Conservation (phyloP, 371 early-diverging fungal genomes). For the Paraphysoderma sedebokerense region DNA sequence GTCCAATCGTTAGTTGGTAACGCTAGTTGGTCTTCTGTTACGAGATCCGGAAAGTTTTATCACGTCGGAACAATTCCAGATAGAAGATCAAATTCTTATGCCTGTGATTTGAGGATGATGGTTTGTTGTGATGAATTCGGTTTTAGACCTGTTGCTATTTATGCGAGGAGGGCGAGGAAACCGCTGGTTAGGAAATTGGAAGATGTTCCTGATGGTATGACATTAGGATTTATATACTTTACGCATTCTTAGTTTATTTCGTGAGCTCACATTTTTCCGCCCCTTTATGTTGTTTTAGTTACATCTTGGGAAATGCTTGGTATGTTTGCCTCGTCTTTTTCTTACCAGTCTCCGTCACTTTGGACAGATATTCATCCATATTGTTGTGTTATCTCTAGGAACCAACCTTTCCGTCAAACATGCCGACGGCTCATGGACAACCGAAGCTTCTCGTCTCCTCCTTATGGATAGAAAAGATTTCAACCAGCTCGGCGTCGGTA, state of each 20-base stretch:
- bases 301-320: conserved; percentile 87
- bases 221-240: too few relatives aligned
- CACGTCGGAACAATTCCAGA: conserved; percentile 89
- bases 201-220: conserved; percentile 33
- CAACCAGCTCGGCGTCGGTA: conserved; percentile 72
- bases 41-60: conserved; percentile 62
- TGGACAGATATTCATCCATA: too few relatives aligned
- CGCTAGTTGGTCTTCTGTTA: conserved; percentile 73
- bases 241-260: too few relatives aligned
- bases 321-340: too few relatives aligned
- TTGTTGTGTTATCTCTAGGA: too few relatives aligned
- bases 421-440: conserved; percentile 54
- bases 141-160: conserved; percentile 72
- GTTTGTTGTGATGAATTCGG: conserved; percentile 57
- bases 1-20: conserved; percentile 86
- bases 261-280: not conserved
- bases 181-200: conserved; percentile 50
- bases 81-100: conserved; percentile 71
- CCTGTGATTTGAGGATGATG: conserved; percentile 81
- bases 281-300: conserved; percentile 13
- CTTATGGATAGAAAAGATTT: conserved; percentile 90
- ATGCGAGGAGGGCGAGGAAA: conserved; percentile 65
- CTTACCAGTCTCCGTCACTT: too few relatives aligned
- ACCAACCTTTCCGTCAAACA: conserved; percentile 73
- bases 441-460: conserved; percentile 64